Percentiles rank a stretch among this genome's conserved stretches.
Evolutionary conservation across 2,329 filamentous ascomycete species (phyloP).

Genomic region (Zasmidium angulare): DNA sequence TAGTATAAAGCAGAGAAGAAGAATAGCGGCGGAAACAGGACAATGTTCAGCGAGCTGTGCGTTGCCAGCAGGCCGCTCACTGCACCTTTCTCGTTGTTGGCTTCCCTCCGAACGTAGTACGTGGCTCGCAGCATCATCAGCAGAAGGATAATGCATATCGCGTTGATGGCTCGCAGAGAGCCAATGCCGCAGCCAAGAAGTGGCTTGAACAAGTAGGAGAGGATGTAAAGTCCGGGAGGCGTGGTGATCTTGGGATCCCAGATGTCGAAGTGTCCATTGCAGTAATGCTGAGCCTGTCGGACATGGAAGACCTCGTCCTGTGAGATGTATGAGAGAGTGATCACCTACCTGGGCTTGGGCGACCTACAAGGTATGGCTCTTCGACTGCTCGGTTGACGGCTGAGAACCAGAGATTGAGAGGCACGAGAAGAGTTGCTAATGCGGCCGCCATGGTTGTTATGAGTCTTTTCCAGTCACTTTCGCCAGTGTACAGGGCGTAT

Average conservation of each 20-base stretch:
- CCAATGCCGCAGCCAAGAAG: conserved; percentile 43
- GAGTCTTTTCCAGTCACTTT: neutral
- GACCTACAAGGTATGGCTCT: conserved; percentile 58
- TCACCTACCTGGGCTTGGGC: conserved; percentile 18
- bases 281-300: conserved; percentile 87
- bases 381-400: conserved; percentile 51
- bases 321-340: conserved; percentile 20
- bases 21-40: conserved; percentile 84
- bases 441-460: conserved; percentile 22
- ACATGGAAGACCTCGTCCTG: conserved; percentile 89
- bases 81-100: conserved; percentile 13
- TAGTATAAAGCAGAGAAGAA: conserved; percentile 97
- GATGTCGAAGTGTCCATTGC: conserved; percentile 66
- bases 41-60: conserved; percentile 72
- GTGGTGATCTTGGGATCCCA: conserved; percentile 99
- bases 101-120: conserved; percentile 27
- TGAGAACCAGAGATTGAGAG: conserved; percentile 31
- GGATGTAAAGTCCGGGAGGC: conserved; percentile 70
- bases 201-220: conserved; percentile 39
- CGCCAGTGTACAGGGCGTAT: neutral
- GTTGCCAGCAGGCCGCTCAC: conserved; percentile 17
- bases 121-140: conserved; percentile 28
- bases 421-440: conserved; percentile 20
- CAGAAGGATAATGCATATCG: conserved; percentile 38
- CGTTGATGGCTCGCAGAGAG: conserved; percentile 41